phyloP scores from a whole-genome alignment of 2,329 filamentous ascomycete species.

The Scytalidium sp. region DNA sequence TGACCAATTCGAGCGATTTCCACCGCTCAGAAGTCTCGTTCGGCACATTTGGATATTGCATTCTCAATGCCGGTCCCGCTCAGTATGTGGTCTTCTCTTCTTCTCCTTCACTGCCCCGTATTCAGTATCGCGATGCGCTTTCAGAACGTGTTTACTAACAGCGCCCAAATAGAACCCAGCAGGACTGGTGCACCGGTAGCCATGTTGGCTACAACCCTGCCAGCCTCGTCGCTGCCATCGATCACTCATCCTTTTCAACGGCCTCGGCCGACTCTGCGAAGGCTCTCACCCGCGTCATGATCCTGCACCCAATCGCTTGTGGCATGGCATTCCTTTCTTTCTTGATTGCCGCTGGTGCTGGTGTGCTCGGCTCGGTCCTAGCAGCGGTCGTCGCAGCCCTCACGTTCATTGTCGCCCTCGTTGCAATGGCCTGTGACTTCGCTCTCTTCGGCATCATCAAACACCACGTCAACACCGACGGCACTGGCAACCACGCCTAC shows the following conservation, averaged over 20 bases:
- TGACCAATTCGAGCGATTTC: slow-evolving; percentile 34
- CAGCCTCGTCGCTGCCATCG: slow-evolving; percentile 33
- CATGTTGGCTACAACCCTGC: slow-evolving; percentile 56
- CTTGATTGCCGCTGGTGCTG: slow-evolving; percentile 49
- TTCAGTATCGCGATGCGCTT: not conserved
- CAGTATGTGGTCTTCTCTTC: slow-evolving; percentile 19
- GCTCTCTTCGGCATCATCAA: slow-evolving; percentile 52
- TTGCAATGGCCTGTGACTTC: slow-evolving; percentile 55
- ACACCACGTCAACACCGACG: slow-evolving; percentile 47
- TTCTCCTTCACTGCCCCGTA: too few relatives aligned
- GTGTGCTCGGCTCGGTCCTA: slow-evolving; percentile 48
- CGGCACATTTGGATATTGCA: slow-evolving; percentile 61
- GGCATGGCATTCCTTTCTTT: slow-evolving; percentile 58
- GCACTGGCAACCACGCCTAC: slow-evolving; percentile 37
- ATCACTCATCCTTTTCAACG: slow-evolving; percentile 38
- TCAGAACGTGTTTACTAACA: not conserved
- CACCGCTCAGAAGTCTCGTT: slow-evolving; percentile 42
- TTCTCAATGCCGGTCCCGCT: slow-evolving; percentile 25
- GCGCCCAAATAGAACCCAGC: slow-evolving; percentile 18
- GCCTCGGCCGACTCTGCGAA: slow-evolving; percentile 42
- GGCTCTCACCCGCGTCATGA: slow-evolving; percentile 54
- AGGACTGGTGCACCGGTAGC: slow-evolving; percentile 45
- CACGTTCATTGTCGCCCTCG: slow-evolving; percentile 45
- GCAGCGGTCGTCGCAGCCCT: slow-evolving; percentile 47
- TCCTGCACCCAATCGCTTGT: slow-evolving; percentile 60